A percentile compares a stretch with the other conserved stretches of the same genome.
Evolutionary conservation across 192 early-diverging fungal genomes (phyloP).

Genomic region (Chytriomyces sp.): DNA sequence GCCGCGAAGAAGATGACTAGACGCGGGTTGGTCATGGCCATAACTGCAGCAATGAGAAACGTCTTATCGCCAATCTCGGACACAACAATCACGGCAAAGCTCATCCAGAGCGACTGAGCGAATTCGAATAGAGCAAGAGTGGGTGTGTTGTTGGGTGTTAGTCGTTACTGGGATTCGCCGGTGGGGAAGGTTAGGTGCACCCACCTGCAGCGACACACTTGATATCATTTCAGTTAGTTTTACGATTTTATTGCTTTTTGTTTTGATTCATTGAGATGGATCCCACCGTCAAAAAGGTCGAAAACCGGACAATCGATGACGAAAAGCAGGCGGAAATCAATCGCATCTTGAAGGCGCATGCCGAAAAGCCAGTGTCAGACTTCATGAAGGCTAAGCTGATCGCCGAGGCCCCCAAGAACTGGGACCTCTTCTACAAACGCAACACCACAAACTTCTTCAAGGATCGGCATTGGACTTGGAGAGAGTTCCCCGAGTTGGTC

Average conservation of each 20-base stretch:
- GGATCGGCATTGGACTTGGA: constrained; percentile 92
- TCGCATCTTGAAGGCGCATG: constrained; percentile 19
- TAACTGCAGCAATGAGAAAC: constrained; percentile 96
- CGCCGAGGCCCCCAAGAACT: constrained; percentile 48
- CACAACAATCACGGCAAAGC: constrained; percentile 88
- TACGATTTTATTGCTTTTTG: background rate
- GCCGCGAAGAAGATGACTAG: constrained; percentile 89
- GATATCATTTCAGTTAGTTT: background rate
- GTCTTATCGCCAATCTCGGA: constrained; percentile 99
- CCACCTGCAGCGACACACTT: background rate
- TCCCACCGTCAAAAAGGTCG: background rate
- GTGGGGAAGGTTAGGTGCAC: background rate
- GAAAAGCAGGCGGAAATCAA: constrained; percentile 14
- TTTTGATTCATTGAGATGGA: background rate
- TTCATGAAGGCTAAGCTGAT: constrained; percentile 41
- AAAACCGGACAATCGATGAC: background rate
- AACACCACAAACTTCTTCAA: constrained; percentile 84
- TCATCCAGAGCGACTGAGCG: constrained; percentile 55
- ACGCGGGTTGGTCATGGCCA: constrained; percentile 97
- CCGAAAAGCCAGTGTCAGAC: constrained; percentile 27
- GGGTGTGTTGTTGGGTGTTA: too few species aligned
- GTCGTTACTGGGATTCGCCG: background rate
- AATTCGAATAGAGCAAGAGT: too few species aligned
- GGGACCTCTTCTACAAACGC: constrained; percentile 56
- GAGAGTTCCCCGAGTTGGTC: constrained; percentile 91